phyloP scores from a whole-genome alignment of 345 rosid species.

The Salix caprea region DNA sequence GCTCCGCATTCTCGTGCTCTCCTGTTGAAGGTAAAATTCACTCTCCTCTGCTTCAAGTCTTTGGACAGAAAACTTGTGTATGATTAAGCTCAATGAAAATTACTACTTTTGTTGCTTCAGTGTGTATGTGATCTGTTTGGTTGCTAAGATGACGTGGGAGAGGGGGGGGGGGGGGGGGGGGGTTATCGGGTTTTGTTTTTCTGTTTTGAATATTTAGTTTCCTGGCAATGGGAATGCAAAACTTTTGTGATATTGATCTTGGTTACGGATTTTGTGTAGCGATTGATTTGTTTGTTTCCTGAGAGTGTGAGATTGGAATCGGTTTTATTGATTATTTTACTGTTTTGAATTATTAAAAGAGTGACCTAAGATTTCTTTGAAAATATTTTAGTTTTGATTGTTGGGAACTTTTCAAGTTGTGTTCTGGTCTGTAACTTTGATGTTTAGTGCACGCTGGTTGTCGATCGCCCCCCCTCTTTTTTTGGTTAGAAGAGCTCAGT shows the following conservation, averaged over 20 bases:
- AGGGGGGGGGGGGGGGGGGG: too few species aligned
- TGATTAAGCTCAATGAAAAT: neutral
- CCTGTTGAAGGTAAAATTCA: neutral
- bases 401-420: neutral
- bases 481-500: neutral
- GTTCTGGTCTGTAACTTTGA: neutral
- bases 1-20: neutral
- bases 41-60: neutral
- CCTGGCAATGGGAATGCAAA: neutral
- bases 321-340: too few species aligned
- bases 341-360: too few species aligned
- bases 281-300: neutral
- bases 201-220: neutral
- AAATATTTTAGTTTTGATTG: neutral
- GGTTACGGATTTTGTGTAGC: neutral
- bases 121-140: neutral
- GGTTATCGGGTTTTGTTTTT: neutral
- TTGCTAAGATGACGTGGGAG: neutral
- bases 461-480: neutral
- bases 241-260: neutral
- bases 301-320: neutral
- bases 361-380: neutral
- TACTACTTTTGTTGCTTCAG: neutral
- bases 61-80: neutral
- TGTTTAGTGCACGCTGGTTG: neutral